Conservation (phyloP, 1,284 basidiomycete species). For the Tremellales sp. region DNA sequence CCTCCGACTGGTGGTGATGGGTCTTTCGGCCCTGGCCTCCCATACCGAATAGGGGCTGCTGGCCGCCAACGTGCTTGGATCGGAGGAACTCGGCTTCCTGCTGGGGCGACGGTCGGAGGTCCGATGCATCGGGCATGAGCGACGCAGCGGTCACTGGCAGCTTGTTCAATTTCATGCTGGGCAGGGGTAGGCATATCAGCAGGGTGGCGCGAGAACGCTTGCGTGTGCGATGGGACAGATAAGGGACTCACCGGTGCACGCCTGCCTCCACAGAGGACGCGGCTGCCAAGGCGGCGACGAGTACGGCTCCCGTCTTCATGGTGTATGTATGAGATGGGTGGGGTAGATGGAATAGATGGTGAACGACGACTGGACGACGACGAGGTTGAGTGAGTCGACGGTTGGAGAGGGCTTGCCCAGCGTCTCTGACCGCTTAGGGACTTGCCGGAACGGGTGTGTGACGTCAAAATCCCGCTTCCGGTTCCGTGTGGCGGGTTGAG, state of each 20-base stretch:
- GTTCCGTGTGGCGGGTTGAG: too few relatives aligned
- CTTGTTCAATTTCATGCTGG: conserved; percentile 81
- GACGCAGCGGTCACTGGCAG: conserved; percentile 55
- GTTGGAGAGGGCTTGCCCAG: too few relatives aligned
- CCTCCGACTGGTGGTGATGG: conserved; percentile 30
- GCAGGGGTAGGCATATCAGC: neutral
- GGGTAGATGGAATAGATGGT: conserved; percentile 10
- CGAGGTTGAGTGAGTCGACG: too few relatives aligned
- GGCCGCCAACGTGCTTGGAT: conserved; percentile 71
- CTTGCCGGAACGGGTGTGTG: too few relatives aligned
- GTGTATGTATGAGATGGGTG: conserved; percentile 35
- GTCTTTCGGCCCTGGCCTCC: conserved; percentile 69
- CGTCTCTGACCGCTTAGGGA: too few relatives aligned
- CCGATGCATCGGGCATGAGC: conserved; percentile 50
- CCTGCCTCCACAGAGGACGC: conserved; percentile 49
- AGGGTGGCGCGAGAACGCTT: conserved; percentile 35
- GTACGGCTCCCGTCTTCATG: conserved; percentile 63
- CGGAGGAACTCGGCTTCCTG: conserved; percentile 77
- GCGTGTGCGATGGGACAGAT: conserved; percentile 28
- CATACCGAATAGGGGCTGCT: conserved; percentile 66
- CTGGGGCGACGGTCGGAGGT: conserved; percentile 50
- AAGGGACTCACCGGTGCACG: conserved; percentile 40
- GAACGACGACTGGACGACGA: too few relatives aligned
- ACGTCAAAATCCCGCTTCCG: too few relatives aligned
- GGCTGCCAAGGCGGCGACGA: conserved; percentile 67